Evolutionary conservation across 2,329 filamentous ascomycete species (phyloP).

Genomic region (Tolypocladium ophioglossoides): DNA sequence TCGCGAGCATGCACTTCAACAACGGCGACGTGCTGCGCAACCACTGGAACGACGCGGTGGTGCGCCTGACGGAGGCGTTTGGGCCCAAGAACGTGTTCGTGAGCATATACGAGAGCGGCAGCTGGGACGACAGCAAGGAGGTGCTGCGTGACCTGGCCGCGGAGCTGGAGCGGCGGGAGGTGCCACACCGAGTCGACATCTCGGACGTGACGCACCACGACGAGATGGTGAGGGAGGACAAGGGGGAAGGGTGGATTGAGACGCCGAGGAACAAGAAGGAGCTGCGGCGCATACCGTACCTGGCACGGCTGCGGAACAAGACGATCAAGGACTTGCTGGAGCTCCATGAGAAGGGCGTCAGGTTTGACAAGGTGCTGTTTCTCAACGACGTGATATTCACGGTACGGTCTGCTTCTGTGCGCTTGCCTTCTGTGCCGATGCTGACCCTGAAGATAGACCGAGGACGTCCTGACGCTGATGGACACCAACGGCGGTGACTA

Average conservation of each 20-base stretch:
- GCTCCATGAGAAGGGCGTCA: conserved; percentile 36
- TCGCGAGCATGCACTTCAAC: conserved; percentile 61
- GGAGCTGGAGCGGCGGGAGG: conserved; percentile 38
- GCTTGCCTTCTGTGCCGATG: conserved; percentile 5
- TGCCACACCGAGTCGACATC: conserved; percentile 44
- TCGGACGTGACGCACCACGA: conserved; percentile 49
- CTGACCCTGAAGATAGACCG: conserved; percentile 24
- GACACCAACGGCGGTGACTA: conserved; percentile 48
- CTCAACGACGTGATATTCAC: conserved; percentile 54
- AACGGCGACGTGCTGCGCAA: conserved; percentile 47
- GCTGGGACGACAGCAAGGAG: conserved; percentile 57
- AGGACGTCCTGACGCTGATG: conserved; percentile 45
- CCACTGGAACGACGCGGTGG: conserved; percentile 52
- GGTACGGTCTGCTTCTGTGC: conserved; percentile 18
- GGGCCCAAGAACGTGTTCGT: conserved; percentile 58
- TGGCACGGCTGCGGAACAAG: conserved; percentile 53
- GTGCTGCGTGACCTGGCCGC: conserved; percentile 46
- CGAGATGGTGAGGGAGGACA: conserved; percentile 34
- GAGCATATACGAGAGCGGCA: conserved; percentile 58
- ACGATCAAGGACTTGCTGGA: conserved; percentile 49
- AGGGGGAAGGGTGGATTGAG: conserved; percentile 50
- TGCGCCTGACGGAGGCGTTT: conserved; percentile 43
- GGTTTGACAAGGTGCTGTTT: conserved; percentile 49
- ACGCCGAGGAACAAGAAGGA: conserved; percentile 44
- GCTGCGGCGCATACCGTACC: conserved; percentile 56